Evolutionary conservation across 352 stramenopile genomes (phyloP), one percentile per base, ranked within the genome.

Genomic region (Globisporangium nagaii): DNA sequence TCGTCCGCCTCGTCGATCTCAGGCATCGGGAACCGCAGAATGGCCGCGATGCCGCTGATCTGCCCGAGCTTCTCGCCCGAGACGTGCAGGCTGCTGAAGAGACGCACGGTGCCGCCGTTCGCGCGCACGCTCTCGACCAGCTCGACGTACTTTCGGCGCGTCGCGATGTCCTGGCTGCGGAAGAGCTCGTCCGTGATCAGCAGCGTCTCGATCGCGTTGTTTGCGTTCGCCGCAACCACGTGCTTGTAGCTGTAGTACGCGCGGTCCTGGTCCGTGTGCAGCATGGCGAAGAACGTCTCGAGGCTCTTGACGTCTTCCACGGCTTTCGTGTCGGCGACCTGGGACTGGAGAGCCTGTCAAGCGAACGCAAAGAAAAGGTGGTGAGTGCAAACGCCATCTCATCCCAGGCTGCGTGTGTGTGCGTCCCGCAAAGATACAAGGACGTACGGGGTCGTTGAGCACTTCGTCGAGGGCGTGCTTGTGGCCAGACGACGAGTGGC

Each of bases 381-480:
- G n/a, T n/a, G n/a, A n/a, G n/a, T n/a, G n/a, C n/a, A n/a, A n/a
- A n/a, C n/a, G n/a, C n/a, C n/a, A n/a, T n/a, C n/a, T n/a, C n/a
- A n/a, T n/a, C n/a, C n/a, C n/a, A n/a, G n/a, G n/a, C n/a, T n/a
- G n/a, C n/a, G n/a, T n/a, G n/a, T n/a, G n/a, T n/a, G n/a, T n/a
- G n/a, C n/a, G n/a, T n/a, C n/a, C n/a, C n/a, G n/a, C n/a, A n/a
- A 27, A 4, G n/a, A 22, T 34, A 22, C 8, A 45, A 7, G 11
- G 5, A 46, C 42, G 49, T 48, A 78, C 68, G 31, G 90, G 79
- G 58, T 98, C 94, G 15, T 84, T 91, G 47, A 99, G 86, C 25
- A 99, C 86, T 79, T 99, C 95, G 40, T 99, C 95, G 27, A 99
- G 82, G 2, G 97, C 95, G 64, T 98, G 91, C 63, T 99, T 99